Base-by-base conservation (phyloP, 345 rosid species). In the Salix udensis region DNA sequence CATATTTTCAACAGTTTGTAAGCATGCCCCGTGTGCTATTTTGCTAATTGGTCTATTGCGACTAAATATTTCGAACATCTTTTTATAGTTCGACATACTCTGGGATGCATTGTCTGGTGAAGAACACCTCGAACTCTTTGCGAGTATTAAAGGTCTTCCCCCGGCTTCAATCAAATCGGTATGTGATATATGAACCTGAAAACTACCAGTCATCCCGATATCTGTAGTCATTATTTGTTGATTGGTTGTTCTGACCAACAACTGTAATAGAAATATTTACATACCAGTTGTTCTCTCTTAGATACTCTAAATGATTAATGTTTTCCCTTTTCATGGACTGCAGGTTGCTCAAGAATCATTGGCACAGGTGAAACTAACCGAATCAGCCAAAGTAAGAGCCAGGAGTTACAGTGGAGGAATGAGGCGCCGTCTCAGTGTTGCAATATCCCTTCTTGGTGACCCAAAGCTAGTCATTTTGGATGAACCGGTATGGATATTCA, bases 371-470 rank as follows among this genome's bases (percentile, higher is more conserved):
- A 88, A 72, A 82, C 88, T 95, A 65, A 89, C 86, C 16, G 91
- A 89, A 68, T 84, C 91, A 5, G 87, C 88, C 60, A 88, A 86
- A 65, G 85, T 91, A 70, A 92, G 96, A 86, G 86, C 97, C 64
- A 93, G 97, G 67, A 92, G 93, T 79, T 93, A 93, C 82, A 90
- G 97, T 84, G 93, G 98, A 81, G 98, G 98, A 82, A 95, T 95
- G 98, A 93, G 88, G 71, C 93, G 97, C 36, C 94, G 98, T 66
- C 88, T 93, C 68, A 95, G 97, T 86, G 97, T 95, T 72, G 97
- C 98, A 72, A 89, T 88, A 73, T 88, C 98, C 53, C 94, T 89
- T 65, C 83, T 95, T 66, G 98, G 96, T 65, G 87, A 91, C 82
- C 97, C 98, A 3, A 95, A 91, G 86, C 78, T 93, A 19, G 89